Base-by-base conservation (phyloP, 306 rosid species). In the Cucurbita maxima region DNA sequence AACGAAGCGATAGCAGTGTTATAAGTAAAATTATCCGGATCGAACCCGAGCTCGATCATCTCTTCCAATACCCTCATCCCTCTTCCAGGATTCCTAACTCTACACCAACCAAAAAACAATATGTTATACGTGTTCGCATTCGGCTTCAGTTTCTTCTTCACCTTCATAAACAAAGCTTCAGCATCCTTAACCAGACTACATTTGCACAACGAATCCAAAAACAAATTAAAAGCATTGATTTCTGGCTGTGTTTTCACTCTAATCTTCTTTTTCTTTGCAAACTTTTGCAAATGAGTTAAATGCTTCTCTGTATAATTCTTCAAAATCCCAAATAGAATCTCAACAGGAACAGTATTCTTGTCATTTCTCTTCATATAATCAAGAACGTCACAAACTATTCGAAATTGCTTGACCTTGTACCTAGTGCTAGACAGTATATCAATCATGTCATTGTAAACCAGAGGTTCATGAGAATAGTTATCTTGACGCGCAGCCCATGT, bases 21-120 rank as follows among this genome's bases (percentile, higher is more conserved):
- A 81, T 90, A 93, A 0, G 92, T 86, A 63, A 90, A 93, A 84
- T 82, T 88, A 83, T 93, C 98, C 41, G 98, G 97, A 4, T 76
- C 75, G 71, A 79, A 84, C 43, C 97, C 98, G 37, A 81, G 71
- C 45, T 86, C 75, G 20, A 88, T 81, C 98, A 87, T 93, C 78
- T 90, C 97, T 79, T 88, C 96, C 77, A 93, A 76, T 2, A 93
- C 40, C 76, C 75, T 76, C 90, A 90, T 90, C 25, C 88, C 97
- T 78, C 88, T 86, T 58, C 78, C 84, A 0, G 92, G 97, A 67
- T 86, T 88, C 70, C 97, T 86, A 80, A 90, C 98, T 82, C 98
- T 90, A 64, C 94, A 93, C 97, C 98, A 93, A 36, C 98, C 96
- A 3, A 88, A 88, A 78, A 93, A 87, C 85, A 93, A 77, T 60